These are phyloP conservation scores for Lichtheimia hyalospora DNA, from an alignment of 371 early-diverging fungal species.

Conservation along the genomic window DNA sequence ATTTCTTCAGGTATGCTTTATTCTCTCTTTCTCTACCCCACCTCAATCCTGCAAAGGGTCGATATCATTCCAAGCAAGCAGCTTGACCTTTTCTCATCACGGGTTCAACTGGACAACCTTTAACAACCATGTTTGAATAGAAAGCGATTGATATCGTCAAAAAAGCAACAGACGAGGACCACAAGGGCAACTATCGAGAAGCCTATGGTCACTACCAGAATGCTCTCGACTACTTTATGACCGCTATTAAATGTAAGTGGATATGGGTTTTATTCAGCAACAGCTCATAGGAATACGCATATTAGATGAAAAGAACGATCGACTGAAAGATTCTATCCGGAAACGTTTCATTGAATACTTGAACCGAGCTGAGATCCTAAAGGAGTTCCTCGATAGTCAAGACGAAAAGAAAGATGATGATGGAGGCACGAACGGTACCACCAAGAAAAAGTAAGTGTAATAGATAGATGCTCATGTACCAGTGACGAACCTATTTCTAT, in stretches of 20 bases:
- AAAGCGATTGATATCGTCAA: constrained; percentile 88
- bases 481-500: constrained; percentile 1
- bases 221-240: constrained; percentile 91
- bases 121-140: constrained; percentile 31
- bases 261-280: not conserved
- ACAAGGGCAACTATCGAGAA: constrained; percentile 86
- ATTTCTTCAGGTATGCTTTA: not conserved
- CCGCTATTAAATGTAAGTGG: constrained; percentile 87
- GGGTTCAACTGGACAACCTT: too few species aligned
- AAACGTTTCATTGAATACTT: constrained; percentile 91
- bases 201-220: constrained; percentile 87
- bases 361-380: constrained; percentile 92
- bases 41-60: not conserved
- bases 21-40: not conserved
- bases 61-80: too few species aligned
- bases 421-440: constrained; percentile 51
- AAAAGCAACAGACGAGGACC: constrained; percentile 93
- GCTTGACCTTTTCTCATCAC: too few species aligned
- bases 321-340: constrained; percentile 82
- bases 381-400: constrained; percentile 75
- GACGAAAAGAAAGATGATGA: constrained; percentile 70
- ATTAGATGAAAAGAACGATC: constrained; percentile 95
- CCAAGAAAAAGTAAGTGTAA: constrained; percentile 55
- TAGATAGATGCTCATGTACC: not conserved
- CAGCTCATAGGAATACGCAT: not conserved